These are phyloP conservation scores for Xylaria sp. DNA, from an alignment of 2,329 filamentous ascomycete species.

Conservation along the genomic window DNA sequence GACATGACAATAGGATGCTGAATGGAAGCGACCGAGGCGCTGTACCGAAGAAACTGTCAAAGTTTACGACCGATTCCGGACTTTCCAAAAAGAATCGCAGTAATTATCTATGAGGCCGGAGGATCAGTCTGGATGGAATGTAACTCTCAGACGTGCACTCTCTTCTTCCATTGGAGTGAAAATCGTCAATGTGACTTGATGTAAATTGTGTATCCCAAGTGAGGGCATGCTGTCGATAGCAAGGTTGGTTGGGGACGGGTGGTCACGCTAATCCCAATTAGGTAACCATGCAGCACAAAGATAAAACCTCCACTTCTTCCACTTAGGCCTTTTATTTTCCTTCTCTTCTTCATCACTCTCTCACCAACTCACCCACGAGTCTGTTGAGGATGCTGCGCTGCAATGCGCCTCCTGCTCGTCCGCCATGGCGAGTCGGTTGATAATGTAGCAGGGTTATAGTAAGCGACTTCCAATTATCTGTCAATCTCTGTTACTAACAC, in stretches of 20 bases:
- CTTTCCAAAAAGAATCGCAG: background rate
- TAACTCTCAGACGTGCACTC: background rate
- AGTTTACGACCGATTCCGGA: background rate
- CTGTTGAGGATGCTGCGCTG: constrained; percentile 39
- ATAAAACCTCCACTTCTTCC: background rate
- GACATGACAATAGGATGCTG: too few relatives aligned
- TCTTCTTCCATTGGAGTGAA: too few relatives aligned
- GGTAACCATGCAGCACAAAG: background rate
- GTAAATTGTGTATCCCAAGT: background rate
- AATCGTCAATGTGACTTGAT: too few relatives aligned
- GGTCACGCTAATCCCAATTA: constrained; percentile 12
- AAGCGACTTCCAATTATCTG: constrained; percentile 46
- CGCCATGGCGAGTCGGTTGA: constrained; percentile 92
- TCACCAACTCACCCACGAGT: background rate
- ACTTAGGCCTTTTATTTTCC: background rate
- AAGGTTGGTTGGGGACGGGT: too few relatives aligned
- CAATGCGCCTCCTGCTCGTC: constrained; percentile 74
- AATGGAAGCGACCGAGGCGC: too few relatives aligned
- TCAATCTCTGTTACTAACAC: background rate
- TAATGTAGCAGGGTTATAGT: constrained; percentile 84
- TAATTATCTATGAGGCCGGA: background rate
- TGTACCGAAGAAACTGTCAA: too few relatives aligned
- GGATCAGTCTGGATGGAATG: background rate
- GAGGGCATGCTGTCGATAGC: background rate
- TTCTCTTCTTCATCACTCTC: background rate